These are phyloP conservation scores for Ceratobasidium sp. DNA, from an alignment of 1,284 basidiomycete species.

Conservation along the genomic window DNA sequence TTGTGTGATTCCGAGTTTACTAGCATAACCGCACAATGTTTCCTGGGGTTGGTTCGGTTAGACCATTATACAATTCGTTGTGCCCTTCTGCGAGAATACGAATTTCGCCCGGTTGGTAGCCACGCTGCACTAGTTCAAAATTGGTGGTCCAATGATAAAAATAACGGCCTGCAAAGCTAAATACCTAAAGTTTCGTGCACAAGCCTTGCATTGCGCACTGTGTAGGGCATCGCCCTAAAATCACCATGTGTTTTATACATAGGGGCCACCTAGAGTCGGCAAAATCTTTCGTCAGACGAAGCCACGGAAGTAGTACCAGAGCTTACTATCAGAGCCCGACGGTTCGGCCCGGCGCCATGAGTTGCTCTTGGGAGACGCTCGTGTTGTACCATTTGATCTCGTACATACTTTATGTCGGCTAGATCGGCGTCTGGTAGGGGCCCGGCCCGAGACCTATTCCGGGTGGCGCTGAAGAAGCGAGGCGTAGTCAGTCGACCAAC, in stretches of 20 bases:
- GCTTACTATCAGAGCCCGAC: too few species aligned
- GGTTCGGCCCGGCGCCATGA: too few species aligned
- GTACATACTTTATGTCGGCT: too few species aligned
- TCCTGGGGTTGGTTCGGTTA: not conserved
- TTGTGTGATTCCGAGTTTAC: not conserved
- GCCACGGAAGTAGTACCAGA: too few species aligned
- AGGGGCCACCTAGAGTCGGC: slow-evolving; percentile 13
- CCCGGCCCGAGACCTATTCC: too few species aligned
- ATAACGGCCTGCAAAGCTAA: not conserved
- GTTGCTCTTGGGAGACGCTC: too few species aligned
- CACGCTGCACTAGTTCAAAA: not conserved
- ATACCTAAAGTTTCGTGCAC: slow-evolving; percentile 4
- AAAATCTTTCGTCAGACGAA: too few species aligned
- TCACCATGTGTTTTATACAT: not conserved
- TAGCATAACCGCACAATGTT: not conserved
- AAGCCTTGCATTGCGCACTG: not conserved
- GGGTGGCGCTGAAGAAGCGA: too few species aligned
- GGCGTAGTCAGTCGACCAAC: too few species aligned
- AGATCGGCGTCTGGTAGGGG: too few species aligned
- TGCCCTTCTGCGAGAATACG: slow-evolving; percentile 5
- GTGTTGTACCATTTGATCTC: too few species aligned
- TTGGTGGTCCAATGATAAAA: too few species aligned
- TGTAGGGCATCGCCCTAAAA: not conserved
- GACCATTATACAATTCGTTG: not conserved
- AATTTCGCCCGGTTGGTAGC: not conserved